Base-by-base conservation (phyloP, 495 filamentous ascomycete species). In the Articulospora tetracladia region DNA sequence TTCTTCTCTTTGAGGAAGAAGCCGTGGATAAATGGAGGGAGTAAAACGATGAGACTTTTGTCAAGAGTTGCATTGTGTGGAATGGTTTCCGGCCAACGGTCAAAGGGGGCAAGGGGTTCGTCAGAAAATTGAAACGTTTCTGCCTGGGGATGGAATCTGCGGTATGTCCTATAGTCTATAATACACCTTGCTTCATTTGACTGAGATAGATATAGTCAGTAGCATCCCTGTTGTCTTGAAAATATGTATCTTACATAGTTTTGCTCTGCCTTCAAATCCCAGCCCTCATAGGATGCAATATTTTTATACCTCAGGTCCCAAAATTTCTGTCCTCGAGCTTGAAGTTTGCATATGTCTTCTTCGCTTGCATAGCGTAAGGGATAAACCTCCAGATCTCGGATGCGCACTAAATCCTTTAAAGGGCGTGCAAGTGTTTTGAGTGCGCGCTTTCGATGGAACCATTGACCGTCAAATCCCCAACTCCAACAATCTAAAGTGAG, bases 1-100 rank as follows among this genome's bases (percentile, higher is more conserved):
- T 55, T 82, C 81, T 1, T 78, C 78, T 20, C 76, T 71, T 17
- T 73, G 72, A 62, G 30, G 32, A 63, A 24, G 22, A 57, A 62
- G 7, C 53, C 60, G 26, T 55, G 58, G 24, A 61, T 34, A n/a
- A 3, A 12, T 6, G 51, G 26, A 12, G 57, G 68, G 34, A 57
- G 44, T 22, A 58, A 7, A 20, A 11, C 22, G n/a, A 15, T 50
- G 28, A 50, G 25, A 23, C 34, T 46, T 8, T 51, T 26, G 17
- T 39, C 24, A 24, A 23, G 53, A 22, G 19, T 12, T 12, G 13
- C 46, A 6, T 13, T 3, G 1, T 4, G 6, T 8, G 30, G 20
- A 11, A 53, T 8, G 12, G 10, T 53, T 6, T 24, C 25, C 4
- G 11, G 10, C 3, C 13, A 23, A 0, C 1, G 1, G 30, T 46